phyloP scores from a whole-genome alignment of 768 basidiomycete genomes.

The Glaciozyma martinii region DNA sequence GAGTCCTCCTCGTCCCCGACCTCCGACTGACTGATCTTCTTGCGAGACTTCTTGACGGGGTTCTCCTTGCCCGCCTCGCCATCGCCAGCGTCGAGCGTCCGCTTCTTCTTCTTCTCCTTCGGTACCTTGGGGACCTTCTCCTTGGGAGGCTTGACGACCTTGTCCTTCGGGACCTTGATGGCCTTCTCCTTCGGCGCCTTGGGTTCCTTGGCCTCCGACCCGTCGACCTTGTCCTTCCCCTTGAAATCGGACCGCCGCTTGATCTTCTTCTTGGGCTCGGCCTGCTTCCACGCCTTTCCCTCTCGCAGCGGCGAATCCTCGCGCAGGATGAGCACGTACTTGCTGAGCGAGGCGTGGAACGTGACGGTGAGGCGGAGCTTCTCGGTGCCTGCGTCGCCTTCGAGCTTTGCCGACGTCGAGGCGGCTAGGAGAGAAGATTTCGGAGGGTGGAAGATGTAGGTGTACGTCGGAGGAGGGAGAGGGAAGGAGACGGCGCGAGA shows the following conservation, averaged over 20 bases:
- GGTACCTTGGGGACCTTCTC: background rate
- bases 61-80: too few species aligned
- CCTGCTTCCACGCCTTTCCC: background rate
- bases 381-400: background rate
- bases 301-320: background rate
- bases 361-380: background rate
- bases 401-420: background rate
- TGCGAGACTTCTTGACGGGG: too few species aligned
- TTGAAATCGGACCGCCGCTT: too few species aligned
- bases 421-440: background rate
- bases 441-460: too few species aligned
- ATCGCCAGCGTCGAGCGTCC: background rate
- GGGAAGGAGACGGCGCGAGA: background rate
- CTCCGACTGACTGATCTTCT: too few species aligned
- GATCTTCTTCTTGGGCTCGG: background rate
- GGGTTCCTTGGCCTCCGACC: too few species aligned
- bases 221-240: too few species aligned
- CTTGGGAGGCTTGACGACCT: background rate
- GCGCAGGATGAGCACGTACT: background rate
- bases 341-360: background rate
- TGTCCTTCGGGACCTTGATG: background rate
- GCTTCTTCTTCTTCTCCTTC: background rate
- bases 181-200: too few species aligned
- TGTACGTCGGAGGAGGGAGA: too few species aligned
- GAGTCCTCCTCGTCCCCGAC: too few species aligned